A percentile compares a stretch with the other conserved stretches of the same genome.
phyloP scores from a whole-genome alignment of 2,329 filamentous ascomycete species.

The Endoconidiophora polonica region DNA sequence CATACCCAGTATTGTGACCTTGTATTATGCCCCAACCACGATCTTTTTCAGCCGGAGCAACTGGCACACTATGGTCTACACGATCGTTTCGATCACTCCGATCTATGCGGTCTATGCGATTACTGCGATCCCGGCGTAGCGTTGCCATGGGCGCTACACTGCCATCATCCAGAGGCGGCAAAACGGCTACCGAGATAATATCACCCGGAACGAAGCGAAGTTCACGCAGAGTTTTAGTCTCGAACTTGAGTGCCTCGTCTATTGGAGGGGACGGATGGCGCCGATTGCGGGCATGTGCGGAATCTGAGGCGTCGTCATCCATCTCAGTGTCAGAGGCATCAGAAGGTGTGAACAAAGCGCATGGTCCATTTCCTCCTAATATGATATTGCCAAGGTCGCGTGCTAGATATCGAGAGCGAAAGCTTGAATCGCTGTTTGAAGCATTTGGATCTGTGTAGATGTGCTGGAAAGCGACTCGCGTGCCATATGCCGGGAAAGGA shows the following conservation, averaged over 20 bases:
- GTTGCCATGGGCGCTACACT: slow-evolving; percentile 48
- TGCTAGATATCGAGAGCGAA: slow-evolving; percentile 43
- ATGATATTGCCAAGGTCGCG: slow-evolving; percentile 75
- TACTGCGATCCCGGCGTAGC: slow-evolving; percentile 25
- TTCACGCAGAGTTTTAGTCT: slow-evolving; percentile 58
- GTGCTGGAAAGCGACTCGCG: slow-evolving; percentile 72
- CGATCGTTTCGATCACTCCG: slow-evolving; percentile 14
- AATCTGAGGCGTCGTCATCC: slow-evolving; percentile 54
- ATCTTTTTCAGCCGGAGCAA: slow-evolving; percentile 15
- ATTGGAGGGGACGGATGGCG: slow-evolving; percentile 22
- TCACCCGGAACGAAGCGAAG: slow-evolving; percentile 77
- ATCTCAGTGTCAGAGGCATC: slow-evolving; percentile 24
- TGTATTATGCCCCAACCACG: not conserved
- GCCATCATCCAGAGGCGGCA: slow-evolving; percentile 59
- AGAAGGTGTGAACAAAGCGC: slow-evolving; percentile 19
- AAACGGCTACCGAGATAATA: slow-evolving; percentile 67
- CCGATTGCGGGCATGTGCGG: slow-evolving; percentile 58
- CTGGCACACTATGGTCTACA: too few relatives aligned
- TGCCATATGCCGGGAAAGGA: slow-evolving; percentile 59
- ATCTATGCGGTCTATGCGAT: slow-evolving; percentile 14
- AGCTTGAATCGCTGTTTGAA: slow-evolving; percentile 16
- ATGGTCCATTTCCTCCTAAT: slow-evolving; percentile 42
- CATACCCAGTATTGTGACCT: not conserved
- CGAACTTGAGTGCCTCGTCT: slow-evolving; percentile 33
- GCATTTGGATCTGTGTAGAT: slow-evolving; percentile 58